Conservation (phyloP, 768 basidiomycete genomes). For the Xerocomellus dryophilus region DNA sequence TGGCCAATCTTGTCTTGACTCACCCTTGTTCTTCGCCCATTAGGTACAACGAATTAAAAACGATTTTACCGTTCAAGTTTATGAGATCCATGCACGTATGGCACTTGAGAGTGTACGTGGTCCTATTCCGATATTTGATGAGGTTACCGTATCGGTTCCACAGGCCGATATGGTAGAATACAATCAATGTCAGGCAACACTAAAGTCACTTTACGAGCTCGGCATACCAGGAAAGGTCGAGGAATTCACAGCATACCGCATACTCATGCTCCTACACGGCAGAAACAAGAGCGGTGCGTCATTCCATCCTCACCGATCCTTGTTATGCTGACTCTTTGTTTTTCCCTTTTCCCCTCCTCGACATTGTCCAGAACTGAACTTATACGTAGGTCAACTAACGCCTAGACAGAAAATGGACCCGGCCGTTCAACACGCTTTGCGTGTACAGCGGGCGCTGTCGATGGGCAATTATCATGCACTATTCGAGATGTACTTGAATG, state of each 20-base stretch:
- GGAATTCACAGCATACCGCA: constrained; percentile 96
- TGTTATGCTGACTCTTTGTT: constrained; percentile 1
- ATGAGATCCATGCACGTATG: constrained; percentile 97
- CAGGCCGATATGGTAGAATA: constrained; percentile 98
- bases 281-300: constrained; percentile 88
- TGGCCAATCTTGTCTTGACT: background rate
- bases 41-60: constrained; percentile 99
- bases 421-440: constrained; percentile 85
- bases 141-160: constrained; percentile 18
- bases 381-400: constrained; percentile 97
- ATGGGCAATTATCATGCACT: constrained; percentile 94
- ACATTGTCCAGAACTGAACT: constrained; percentile 73
- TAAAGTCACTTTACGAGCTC: constrained; percentile 88
- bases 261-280: constrained; percentile 92
- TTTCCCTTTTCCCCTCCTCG: background rate
- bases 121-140: background rate
- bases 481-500: constrained; percentile 77
- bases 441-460: constrained; percentile 83
- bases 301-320: background rate
- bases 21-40: constrained; percentile 2
- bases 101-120: constrained; percentile 81
- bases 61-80: constrained; percentile 94
- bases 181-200: constrained; percentile 92
- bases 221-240: constrained; percentile 90
- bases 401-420: constrained; percentile 78